phyloP scores from a whole-genome alignment of 2,329 filamentous ascomycete species.

The Fusarium odoratissimum region DNA sequence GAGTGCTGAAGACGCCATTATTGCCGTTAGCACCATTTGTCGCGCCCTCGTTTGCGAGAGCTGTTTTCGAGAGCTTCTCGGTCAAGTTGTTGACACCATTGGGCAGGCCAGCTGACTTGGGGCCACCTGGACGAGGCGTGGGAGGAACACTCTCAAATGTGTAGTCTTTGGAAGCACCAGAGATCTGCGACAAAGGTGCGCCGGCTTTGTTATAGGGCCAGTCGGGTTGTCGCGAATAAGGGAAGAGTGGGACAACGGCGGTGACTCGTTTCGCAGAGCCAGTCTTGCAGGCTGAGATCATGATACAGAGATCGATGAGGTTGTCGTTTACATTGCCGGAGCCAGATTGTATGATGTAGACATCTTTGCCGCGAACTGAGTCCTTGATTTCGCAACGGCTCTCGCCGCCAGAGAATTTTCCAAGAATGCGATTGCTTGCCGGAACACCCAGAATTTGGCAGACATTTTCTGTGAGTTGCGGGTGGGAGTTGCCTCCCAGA shows the following conservation, averaged over 20 bases:
- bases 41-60: constrained; percentile 61
- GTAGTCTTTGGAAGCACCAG: constrained; percentile 65
- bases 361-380: constrained; percentile 97
- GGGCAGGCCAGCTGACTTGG: constrained; percentile 72
- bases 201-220: constrained; percentile 96
- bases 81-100: constrained; percentile 78
- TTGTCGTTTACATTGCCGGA: constrained; percentile 95
- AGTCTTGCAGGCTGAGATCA: constrained; percentile 97
- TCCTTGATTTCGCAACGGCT: constrained; percentile 96
- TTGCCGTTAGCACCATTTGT: constrained; percentile 43
- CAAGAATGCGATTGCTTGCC: constrained; percentile 83
- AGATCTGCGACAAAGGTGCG: constrained; percentile 82
- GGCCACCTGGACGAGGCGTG: constrained; percentile 80
- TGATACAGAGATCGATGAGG: constrained; percentile 96
- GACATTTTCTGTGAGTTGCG: constrained; percentile 85
- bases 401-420: constrained; percentile 95
- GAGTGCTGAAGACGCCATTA: constrained; percentile 47
- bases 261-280: constrained; percentile 94
- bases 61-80: constrained; percentile 76
- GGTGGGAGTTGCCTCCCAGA: constrained; percentile 93
- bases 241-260: constrained; percentile 93
- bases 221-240: constrained; percentile 95
- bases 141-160: constrained; percentile 94
- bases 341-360: constrained; percentile 97
- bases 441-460: constrained; percentile 90